Conservation (phyloP, 352 stramenopile genomes). For the Blastocystis sp. region DNA sequence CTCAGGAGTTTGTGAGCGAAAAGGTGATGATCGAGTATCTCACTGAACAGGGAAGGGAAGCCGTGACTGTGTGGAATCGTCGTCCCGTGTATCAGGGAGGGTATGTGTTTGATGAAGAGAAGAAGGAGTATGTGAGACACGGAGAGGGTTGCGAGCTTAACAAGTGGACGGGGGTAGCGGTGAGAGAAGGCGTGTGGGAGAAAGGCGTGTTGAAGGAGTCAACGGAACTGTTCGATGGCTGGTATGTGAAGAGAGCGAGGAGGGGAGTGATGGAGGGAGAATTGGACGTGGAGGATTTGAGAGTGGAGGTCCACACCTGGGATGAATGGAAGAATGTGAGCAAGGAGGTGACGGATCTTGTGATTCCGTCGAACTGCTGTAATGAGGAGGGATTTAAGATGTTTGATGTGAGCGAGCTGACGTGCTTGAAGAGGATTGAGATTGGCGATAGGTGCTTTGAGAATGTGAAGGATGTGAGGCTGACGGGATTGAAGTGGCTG, state of each 20-base stretch:
- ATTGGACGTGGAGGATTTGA: not conserved
- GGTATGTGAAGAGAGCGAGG: not conserved
- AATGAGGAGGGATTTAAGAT: not conserved
- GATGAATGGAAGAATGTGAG: not conserved
- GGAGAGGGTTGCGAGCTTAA: constrained; percentile 8
- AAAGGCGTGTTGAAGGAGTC: not conserved
- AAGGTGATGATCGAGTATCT: constrained; percentile 25
- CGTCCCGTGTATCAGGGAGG: constrained; percentile 23
- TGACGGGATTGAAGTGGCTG: not conserved
- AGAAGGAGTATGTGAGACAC: not conserved
- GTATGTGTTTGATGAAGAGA: constrained; percentile 16
- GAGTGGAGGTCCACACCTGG: not conserved
- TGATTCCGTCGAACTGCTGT: not conserved
- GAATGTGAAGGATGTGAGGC: not conserved
- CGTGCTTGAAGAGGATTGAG: not conserved
- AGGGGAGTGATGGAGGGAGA: not conserved
- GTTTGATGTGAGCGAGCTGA: not conserved
- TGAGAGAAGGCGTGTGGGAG: not conserved
- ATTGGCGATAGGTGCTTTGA: not conserved
- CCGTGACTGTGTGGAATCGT: not conserved
- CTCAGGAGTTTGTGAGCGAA: not conserved
- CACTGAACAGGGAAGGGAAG: not conserved
- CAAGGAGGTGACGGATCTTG: not conserved
- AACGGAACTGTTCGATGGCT: not conserved
- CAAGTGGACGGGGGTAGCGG: not conserved